Conservation (phyloP, 1,139 yeast species). For the Debaryomyces sp. region DNA sequence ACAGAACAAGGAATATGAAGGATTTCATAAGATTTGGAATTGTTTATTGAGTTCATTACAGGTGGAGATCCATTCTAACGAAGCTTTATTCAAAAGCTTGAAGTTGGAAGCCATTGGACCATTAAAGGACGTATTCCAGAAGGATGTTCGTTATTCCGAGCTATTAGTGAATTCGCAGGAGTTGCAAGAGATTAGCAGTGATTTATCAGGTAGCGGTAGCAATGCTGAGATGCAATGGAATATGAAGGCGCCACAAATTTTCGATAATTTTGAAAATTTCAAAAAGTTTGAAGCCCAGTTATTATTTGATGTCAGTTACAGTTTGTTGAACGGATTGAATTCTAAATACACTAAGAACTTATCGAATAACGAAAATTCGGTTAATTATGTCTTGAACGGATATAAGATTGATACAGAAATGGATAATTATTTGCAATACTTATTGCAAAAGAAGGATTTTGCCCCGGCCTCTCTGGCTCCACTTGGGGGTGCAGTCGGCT, state of each 20-base stretch:
- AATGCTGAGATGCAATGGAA: conserved; percentile 64
- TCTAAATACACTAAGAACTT: conserved; percentile 49
- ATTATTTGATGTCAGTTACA: conserved; percentile 68
- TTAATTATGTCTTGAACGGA: conserved; percentile 60
- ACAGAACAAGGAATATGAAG: conserved; percentile 51
- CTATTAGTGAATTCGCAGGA: conserved; percentile 45
- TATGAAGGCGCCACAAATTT: conserved; percentile 73
- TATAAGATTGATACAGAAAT: conserved; percentile 44
- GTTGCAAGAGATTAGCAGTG: conserved; percentile 36
- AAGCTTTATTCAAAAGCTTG: conserved; percentile 52
- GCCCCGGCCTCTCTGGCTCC: not conserved
- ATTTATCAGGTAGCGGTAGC: conserved; percentile 20
- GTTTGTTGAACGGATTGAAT: conserved; percentile 65
- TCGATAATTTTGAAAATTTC: conserved; percentile 74
- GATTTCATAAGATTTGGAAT: conserved; percentile 59
- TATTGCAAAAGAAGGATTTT: conserved; percentile 19
- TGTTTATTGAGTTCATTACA: conserved; percentile 54
- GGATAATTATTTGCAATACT: conserved; percentile 38
- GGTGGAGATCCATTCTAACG: conserved; percentile 56
- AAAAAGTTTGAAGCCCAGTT: conserved; percentile 69
- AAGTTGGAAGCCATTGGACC: conserved; percentile 61
- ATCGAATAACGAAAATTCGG: conserved; percentile 62
- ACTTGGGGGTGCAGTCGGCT: conserved; percentile 1
- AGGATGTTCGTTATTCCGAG: conserved; percentile 53
- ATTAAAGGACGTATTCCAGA: conserved; percentile 52